These are phyloP conservation scores for Clonostachys sp. DNA, from an alignment of 2,329 filamentous ascomycete genomes.

Conservation along the genomic window DNA sequence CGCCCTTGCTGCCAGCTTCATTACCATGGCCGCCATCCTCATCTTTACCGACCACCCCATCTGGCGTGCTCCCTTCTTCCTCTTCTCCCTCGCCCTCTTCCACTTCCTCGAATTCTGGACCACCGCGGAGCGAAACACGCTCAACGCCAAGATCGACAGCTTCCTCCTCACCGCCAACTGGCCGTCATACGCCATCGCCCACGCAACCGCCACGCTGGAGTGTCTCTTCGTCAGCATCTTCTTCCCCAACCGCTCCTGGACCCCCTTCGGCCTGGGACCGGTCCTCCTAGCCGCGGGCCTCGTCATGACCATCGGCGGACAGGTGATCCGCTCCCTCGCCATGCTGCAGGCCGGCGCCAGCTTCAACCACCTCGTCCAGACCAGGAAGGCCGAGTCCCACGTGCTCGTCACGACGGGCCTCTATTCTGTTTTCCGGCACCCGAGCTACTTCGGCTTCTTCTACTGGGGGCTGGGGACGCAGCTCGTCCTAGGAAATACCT, in stretches of 20 bases:
- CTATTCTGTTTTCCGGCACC: slow-evolving; percentile 74
- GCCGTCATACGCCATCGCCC: slow-evolving; percentile 76
- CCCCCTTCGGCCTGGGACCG: slow-evolving; percentile 30
- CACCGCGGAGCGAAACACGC: slow-evolving; percentile 79
- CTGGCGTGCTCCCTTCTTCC: slow-evolving; percentile 64
- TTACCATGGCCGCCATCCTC: slow-evolving; percentile 22
- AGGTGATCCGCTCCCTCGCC: slow-evolving; percentile 71
- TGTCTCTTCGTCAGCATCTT: slow-evolving; percentile 57
- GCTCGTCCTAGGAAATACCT: slow-evolving; percentile 76
- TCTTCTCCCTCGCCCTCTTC: slow-evolving; percentile 68
- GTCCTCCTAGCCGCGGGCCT: slow-evolving; percentile 54
- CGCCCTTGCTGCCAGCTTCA: slow-evolving; percentile 28
- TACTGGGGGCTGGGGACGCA: slow-evolving; percentile 98
- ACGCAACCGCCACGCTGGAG: slow-evolving; percentile 70
- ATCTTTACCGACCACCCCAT: slow-evolving; percentile 35
- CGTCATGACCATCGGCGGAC: slow-evolving; percentile 61
- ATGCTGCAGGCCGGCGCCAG: slow-evolving; percentile 87
- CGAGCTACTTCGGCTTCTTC: slow-evolving; percentile 96
- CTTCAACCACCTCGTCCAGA: slow-evolving; percentile 87
- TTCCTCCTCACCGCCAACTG: slow-evolving; percentile 88
- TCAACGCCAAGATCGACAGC: slow-evolving; percentile 63
- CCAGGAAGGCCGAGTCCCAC: slow-evolving; percentile 63
- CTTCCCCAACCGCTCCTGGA: slow-evolving; percentile 44
- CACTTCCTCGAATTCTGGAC: slow-evolving; percentile 97
- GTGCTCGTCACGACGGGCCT: slow-evolving; percentile 78